Base-by-base conservation (phyloP, 495 filamentous ascomycete genomes). In the Lophiostoma macrostomum region DNA sequence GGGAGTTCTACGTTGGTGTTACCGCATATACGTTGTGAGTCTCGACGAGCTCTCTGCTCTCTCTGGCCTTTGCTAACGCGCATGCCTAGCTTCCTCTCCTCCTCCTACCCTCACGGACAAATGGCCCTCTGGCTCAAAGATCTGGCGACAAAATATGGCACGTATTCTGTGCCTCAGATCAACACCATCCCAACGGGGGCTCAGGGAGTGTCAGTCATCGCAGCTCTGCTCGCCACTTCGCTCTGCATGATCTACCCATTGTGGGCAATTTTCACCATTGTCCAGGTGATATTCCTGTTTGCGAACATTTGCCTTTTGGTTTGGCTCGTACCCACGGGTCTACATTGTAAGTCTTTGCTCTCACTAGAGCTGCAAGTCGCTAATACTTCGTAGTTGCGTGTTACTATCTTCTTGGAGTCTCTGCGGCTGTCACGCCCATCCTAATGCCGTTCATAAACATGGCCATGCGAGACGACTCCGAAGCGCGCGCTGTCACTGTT, bases 161-260 rank as follows among this genome's bases (percentile, higher is more conserved):
- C 40, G 3, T 55, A 55, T 18, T 37, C 39, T 13, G 25, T 55
- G 8, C 51, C 51, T 14, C 51, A 55, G 27, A 46, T 55, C 51
- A 55, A 55, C 42, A 55, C 41, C 16, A 55, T 55, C 18, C 51
- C 51, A 22, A 55, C 51, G 5, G 51, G 51, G n/a, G 51, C 51
- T 5, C 51, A 55, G 20, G 51, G 51, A 13, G 51, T 55, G 12
- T 55, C 51, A 14, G 51, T 55, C 23, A 32, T 55, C 19, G 35
- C 51, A 5, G 51, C 53, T 4, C 38, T 56, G 8, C 14, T 56
- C 11, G 53, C 44, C 3, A 56, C 53, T 5, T 49, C 53, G 11
- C 53, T 56, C 16, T 49, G 44, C 35, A 49, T 50, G 44, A 56
- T 56, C 23, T 56, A 56, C 29, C 53, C 53, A 10, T 30, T 50